A percentile compares a stretch with the other conserved stretches of the same genome.
Evolutionary conservation across 768 basidiomycete genomes (phyloP).

Genomic region (Psilocybe cyanescens): DNA sequence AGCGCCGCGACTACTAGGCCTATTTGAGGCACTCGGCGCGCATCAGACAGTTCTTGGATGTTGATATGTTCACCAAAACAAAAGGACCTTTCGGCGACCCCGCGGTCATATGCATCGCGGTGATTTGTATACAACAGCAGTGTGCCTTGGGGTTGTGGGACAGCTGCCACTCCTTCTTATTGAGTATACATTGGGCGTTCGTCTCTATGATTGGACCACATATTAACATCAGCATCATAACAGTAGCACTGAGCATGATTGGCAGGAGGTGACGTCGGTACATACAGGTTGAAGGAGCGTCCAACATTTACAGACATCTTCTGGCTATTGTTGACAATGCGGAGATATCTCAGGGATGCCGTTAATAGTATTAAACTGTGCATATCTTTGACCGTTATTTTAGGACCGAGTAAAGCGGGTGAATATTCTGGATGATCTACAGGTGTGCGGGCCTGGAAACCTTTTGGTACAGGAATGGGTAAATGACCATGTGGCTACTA

Average conservation of each 20-base stretch:
- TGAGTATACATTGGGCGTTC: not conserved
- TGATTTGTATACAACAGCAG: not conserved
- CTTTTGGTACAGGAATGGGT: no score
- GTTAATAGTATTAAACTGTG: not conserved
- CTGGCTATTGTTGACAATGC: no score
- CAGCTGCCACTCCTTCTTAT: not conserved
- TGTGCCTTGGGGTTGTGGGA: not conserved
- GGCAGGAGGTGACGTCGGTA: not conserved
- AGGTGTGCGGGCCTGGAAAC: not conserved
- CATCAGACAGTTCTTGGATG: no score
- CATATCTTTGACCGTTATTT: not conserved
- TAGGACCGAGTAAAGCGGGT: not conserved
- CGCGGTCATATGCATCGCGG: no score
- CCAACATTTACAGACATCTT: no score
- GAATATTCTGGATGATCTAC: not conserved
- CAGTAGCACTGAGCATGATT: not conserved
- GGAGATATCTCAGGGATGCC: not conserved
- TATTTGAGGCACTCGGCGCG: no score
- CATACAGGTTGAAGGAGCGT: no score
- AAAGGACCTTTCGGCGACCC: not conserved
- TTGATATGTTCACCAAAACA: no score
- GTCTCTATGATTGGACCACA: not conserved
- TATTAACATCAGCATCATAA: not conserved
- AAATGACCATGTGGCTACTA: no score
- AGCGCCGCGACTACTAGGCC: no score